These are phyloP conservation scores for Pichia gijzeniarum DNA, from an alignment of 805 yeast genomes.

Conservation along the genomic window DNA sequence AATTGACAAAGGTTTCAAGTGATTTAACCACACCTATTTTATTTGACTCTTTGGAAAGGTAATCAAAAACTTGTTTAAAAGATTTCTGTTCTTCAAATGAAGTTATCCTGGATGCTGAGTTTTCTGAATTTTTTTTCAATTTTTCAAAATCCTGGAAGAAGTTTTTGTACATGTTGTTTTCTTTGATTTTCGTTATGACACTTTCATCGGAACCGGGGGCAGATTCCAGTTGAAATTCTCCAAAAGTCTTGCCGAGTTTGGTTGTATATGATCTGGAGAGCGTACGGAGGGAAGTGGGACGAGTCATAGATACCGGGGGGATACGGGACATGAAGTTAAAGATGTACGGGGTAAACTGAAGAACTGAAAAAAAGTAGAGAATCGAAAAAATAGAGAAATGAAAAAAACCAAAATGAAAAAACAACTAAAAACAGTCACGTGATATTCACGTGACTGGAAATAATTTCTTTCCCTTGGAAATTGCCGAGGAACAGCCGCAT, in stretches of 20 bases:
- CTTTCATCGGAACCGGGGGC: background rate
- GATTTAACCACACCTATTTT: slow-evolving; percentile 24
- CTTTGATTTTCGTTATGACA: slow-evolving; percentile 11
- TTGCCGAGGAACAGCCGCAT: too few species aligned
- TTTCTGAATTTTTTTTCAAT: slow-evolving; percentile 13
- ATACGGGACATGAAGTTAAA: too few species aligned
- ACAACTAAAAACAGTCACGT: too few species aligned
- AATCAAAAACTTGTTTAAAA: slow-evolving; percentile 26
- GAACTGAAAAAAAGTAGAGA: too few species aligned
- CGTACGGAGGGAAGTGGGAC: background rate
- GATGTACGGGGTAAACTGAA: too few species aligned
- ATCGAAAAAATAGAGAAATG: too few species aligned
- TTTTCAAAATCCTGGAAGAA: slow-evolving; percentile 25
- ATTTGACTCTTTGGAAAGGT: slow-evolving; percentile 19
- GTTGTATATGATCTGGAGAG: background rate
- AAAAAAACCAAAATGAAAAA: too few species aligned
- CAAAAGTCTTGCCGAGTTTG: slow-evolving; percentile 14
- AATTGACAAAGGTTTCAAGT: slow-evolving; percentile 20
- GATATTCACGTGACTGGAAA: too few species aligned
- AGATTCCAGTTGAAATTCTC: slow-evolving; percentile 14
- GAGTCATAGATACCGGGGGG: background rate
- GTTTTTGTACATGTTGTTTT: slow-evolving; percentile 19
- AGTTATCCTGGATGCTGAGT: slow-evolving; percentile 15
- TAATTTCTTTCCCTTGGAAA: too few species aligned
- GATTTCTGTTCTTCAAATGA: slow-evolving; percentile 30